Conservation (phyloP, 192 early-diverging fungal species). For the Umbelopsis isabellina region DNA sequence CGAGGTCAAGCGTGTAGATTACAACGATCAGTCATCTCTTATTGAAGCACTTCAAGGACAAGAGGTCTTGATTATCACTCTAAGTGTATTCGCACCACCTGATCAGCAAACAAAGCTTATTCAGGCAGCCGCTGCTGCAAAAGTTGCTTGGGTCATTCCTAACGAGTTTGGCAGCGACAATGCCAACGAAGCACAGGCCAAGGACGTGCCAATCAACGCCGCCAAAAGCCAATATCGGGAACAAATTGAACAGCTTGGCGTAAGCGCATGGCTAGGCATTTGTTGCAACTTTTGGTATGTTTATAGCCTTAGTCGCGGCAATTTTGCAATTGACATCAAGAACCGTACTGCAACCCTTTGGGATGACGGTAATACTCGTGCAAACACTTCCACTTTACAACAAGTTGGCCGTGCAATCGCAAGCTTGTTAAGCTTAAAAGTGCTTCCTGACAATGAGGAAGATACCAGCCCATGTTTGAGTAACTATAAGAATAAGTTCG, state of each 20-base stretch:
- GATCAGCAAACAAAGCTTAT: background rate
- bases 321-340: background rate
- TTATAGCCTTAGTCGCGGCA: background rate
- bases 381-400: background rate
- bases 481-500: background rate
- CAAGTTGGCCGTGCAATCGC: background rate
- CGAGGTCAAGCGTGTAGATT: background rate
- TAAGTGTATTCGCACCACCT: background rate
- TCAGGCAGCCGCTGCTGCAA: background rate
- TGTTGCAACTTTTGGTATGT: background rate
- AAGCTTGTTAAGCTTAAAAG: background rate
- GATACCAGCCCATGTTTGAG: conserved; percentile 1
- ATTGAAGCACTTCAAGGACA: background rate
- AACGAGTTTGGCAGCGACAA: background rate
- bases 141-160: background rate
- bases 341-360: background rate
- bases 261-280: conserved; percentile 7
- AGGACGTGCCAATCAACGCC: background rate
- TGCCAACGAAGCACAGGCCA: background rate
- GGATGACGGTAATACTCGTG: background rate
- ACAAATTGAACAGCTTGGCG: background rate
- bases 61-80: background rate
- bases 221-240: background rate
- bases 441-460: conserved; percentile 7
- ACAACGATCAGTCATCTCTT: background rate